Percentiles rank a stretch among this genome's conserved stretches.
Conservation (phyloP, 2,329 filamentous ascomycete species). For the Fusarium hainanense region DNA sequence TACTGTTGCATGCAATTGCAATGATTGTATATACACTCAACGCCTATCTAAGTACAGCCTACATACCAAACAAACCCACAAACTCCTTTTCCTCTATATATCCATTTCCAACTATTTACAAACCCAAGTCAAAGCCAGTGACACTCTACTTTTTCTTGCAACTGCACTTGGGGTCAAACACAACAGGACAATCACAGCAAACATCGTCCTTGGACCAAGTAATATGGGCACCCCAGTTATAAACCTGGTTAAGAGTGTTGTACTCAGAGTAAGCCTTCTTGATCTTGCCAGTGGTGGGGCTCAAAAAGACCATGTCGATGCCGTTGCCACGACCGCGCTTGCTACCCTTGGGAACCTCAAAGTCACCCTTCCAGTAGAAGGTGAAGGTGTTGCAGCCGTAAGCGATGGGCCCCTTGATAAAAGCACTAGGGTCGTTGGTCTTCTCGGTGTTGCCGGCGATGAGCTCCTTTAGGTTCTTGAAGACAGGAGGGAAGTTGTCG, state of each 20-base stretch:
- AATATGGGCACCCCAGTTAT: constrained; percentile 38
- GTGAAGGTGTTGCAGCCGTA: constrained; percentile 41
- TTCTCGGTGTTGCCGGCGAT: constrained; percentile 23
- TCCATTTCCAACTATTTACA: background rate
- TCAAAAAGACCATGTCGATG: constrained; percentile 39
- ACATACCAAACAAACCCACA: background rate
- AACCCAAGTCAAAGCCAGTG: background rate
- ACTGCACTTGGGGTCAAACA: constrained; percentile 32
- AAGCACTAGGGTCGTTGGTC: constrained; percentile 23
- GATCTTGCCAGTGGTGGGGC: constrained; percentile 20
- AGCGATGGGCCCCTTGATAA: constrained; percentile 31
- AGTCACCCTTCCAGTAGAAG: constrained; percentile 41
- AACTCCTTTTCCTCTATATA: constrained; percentile 23
- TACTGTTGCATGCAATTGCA: background rate
- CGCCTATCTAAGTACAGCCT: background rate
- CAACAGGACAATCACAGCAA: constrained; percentile 38
- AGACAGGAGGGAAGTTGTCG: constrained; percentile 38
- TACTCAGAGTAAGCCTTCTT: constrained; percentile 37
- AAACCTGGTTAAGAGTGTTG: constrained; percentile 40
- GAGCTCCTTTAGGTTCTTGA: constrained; percentile 22
- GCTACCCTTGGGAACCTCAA: constrained; percentile 18
- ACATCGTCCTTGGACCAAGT: constrained; percentile 34
- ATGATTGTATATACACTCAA: constrained; percentile 7
- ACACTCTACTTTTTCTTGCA: constrained; percentile 11
- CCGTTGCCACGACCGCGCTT: constrained; percentile 31